Evolutionary conservation across 176 grass and related monocot species (phyloP).

Genomic region (Poa pratensis): DNA sequence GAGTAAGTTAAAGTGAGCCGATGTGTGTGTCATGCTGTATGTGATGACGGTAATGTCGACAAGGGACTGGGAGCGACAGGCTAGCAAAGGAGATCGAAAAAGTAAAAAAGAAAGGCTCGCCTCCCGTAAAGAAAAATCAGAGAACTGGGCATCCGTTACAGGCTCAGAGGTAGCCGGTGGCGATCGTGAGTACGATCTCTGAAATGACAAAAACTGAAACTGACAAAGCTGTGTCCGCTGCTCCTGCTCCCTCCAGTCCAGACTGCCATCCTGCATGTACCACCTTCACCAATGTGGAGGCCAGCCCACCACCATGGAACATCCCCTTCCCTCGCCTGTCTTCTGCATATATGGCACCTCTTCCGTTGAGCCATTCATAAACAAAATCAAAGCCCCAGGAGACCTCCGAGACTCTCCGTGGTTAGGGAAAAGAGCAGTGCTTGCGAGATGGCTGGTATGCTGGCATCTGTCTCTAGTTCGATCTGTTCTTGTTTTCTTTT

Average conservation of each 20-base stretch:
- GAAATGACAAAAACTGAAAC: background rate
- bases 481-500: too few relatives aligned
- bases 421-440: background rate
- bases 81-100: background rate
- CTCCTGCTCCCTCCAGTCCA: background rate
- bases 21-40: background rate
- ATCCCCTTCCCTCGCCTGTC: background rate
- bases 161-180: too few relatives aligned
- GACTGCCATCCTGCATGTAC: too few relatives aligned
- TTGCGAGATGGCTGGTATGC: background rate
- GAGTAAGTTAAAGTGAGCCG: too few relatives aligned
- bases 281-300: conserved; percentile 1
- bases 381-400: background rate
- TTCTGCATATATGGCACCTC: background rate
- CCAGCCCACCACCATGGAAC: background rate
- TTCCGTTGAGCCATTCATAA: background rate
- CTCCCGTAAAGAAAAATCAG: too few relatives aligned
- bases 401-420: background rate
- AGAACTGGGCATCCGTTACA: too few relatives aligned
- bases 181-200: background rate
- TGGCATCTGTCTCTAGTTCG: background rate
- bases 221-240: background rate
- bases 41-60: background rate
- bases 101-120: background rate
- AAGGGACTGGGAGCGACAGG: background rate